Evolutionary conservation across 1,139 yeast species (phyloP).

Genomic region (Ogataea hybrid): DNA sequence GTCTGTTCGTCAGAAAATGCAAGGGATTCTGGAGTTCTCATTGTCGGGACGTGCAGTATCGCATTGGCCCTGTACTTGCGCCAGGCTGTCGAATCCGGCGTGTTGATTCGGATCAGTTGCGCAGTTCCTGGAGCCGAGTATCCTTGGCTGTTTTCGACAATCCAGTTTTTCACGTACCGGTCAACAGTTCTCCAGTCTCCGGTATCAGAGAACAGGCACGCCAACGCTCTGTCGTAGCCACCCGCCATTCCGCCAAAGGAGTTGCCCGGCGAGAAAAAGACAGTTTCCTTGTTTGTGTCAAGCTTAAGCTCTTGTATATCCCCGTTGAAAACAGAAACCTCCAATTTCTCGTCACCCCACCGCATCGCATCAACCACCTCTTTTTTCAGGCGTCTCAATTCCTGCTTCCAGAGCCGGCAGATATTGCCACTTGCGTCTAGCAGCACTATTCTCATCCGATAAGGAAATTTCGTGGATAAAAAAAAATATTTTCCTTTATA

Average conservation of each 20-base stretch:
- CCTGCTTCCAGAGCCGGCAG: slow-evolving; percentile 1
- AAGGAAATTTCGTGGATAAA: slow-evolving; percentile 7
- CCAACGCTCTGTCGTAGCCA: slow-evolving; percentile 47
- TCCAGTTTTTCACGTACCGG: slow-evolving; percentile 22
- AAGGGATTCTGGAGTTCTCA: slow-evolving; percentile 39
- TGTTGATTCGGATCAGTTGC: slow-evolving; percentile 30
- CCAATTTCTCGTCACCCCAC: not conserved
- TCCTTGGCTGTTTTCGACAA: slow-evolving; percentile 28
- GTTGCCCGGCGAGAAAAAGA: slow-evolving; percentile 52
- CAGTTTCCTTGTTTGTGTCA: slow-evolving; percentile 10
- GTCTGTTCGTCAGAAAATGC: slow-evolving; percentile 16
- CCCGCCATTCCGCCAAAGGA: slow-evolving; percentile 51
- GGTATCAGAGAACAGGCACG: slow-evolving; percentile 34
- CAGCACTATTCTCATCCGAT: slow-evolving; percentile 4
- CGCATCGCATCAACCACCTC: not conserved
- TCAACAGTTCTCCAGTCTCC: slow-evolving; percentile 29
- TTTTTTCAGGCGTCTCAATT: slow-evolving; percentile 21
- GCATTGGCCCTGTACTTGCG: slow-evolving; percentile 29
- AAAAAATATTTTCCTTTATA: slow-evolving; percentile 31
- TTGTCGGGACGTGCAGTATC: slow-evolving; percentile 47
- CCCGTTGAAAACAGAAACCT: not conserved
- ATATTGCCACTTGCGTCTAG: not conserved
- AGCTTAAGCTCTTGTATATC: not conserved
- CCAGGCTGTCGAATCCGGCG: slow-evolving; percentile 29
- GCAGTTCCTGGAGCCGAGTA: slow-evolving; percentile 35